These are phyloP conservation scores for Mollisiaceae sp. DNA, from an alignment of 2,329 filamentous ascomycete genomes.

Conservation along the genomic window DNA sequence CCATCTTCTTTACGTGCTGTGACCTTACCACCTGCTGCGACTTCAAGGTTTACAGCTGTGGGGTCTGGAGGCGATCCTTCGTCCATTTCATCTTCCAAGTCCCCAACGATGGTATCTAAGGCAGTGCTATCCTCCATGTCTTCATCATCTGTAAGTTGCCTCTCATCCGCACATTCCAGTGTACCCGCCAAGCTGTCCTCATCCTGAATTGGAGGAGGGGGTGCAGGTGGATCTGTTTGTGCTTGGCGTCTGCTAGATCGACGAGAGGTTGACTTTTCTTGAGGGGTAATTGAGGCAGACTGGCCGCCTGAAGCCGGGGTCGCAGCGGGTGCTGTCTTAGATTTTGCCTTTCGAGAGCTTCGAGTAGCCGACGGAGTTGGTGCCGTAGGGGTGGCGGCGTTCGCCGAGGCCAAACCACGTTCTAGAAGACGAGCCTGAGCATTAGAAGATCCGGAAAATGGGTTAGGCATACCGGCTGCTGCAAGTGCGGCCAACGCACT, in stretches of 20 bases:
- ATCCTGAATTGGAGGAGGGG: slow-evolving; percentile 57
- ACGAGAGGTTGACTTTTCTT: slow-evolving; percentile 63
- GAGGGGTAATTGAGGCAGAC: slow-evolving; percentile 50
- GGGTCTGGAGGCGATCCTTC: slow-evolving; percentile 78
- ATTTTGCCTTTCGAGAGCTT: slow-evolving; percentile 45
- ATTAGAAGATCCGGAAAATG: slow-evolving; percentile 41
- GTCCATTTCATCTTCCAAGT: slow-evolving; percentile 83
- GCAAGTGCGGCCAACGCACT: slow-evolving; percentile 78
- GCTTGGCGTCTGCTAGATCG: slow-evolving; percentile 67
- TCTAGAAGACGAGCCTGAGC: slow-evolving; percentile 39
- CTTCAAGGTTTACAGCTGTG: slow-evolving; percentile 88
- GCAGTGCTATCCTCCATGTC: slow-evolving; percentile 69
- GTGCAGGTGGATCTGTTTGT: slow-evolving; percentile 52
- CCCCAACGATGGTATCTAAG: slow-evolving; percentile 87
- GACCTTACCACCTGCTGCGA: slow-evolving; percentile 84
- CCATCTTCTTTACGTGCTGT: slow-evolving; percentile 93
- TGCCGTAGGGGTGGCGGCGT: slow-evolving; percentile 44
- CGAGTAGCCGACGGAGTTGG: slow-evolving; percentile 46
- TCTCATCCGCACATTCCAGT: slow-evolving; percentile 92
- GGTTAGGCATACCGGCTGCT: slow-evolving; percentile 67
- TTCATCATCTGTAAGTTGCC: slow-evolving; percentile 77
- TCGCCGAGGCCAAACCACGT: slow-evolving; percentile 37
- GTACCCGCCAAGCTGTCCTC: slow-evolving; percentile 70
- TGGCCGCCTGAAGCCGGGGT: slow-evolving; percentile 49
- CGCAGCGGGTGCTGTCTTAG: slow-evolving; percentile 51